Base-by-base conservation (phyloP, 495 filamentous ascomycete species). In the Podospora australis region DNA sequence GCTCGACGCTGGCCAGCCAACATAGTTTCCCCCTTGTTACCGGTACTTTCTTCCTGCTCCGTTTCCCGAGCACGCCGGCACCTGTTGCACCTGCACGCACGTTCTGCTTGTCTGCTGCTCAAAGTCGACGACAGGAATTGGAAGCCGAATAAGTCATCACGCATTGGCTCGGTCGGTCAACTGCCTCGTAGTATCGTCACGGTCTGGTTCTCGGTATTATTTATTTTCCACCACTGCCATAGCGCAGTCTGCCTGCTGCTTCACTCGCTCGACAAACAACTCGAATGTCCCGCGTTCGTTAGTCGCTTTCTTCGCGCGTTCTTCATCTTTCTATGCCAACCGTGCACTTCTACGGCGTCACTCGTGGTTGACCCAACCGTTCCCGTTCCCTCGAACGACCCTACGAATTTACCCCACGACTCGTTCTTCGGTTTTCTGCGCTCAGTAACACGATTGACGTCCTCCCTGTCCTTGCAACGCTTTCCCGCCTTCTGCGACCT, bases 1-100 rank as follows among this genome's bases (percentile, higher is more conserved):
- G 34, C 52, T 54, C 36, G 52, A 48, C 46, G 45, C 50, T 48
- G 45, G 50, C 40, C 36, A 30, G 22, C 39, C 43, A 52, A 32
- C 44, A 28, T n/a, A 44, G 35, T 26, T 39, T 28, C 40, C 35
- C n/a, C 34, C 25, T 17, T 30, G 30, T 19, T 14, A 17, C 26
- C 22, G 14, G 6, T n/a, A 26, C 39, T 30, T 25, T 34, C 32
- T 32, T 44, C 29, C 28, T 22, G 6, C 48, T 20, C 17, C 21
- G 11, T 21, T 34, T 42, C 40, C 40, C 32, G 36, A 40, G 34
- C 41, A 34, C 44, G 39, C 44, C 50, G 10, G 34, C 44, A 32
- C 30, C 36, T 20, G 23, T 7, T 36, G 11, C 4, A 4, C 34
- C 13, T 28, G n/a, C 14, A 43, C 14, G 13, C 17, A 24, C 22